A percentile compares a stretch with the other conserved stretches of the same genome.
Conservation (phyloP, 768 basidiomycete genomes). For the Pulveroboletus frians region DNA sequence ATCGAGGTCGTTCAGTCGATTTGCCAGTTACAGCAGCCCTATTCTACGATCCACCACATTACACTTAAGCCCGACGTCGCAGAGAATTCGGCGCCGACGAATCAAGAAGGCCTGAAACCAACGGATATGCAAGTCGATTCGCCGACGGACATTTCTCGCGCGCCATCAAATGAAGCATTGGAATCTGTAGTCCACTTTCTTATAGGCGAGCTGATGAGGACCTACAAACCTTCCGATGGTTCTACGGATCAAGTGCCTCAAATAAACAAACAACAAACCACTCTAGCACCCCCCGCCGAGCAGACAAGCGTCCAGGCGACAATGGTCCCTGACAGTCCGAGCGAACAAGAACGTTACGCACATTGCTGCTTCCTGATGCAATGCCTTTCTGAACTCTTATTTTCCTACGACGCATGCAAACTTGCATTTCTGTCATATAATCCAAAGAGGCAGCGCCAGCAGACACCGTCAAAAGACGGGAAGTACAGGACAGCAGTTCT, state of each 20-base stretch:
- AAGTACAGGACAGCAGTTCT: conserved; percentile 65
- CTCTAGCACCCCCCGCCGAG: conserved; percentile 5
- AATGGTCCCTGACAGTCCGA: conserved; percentile 9
- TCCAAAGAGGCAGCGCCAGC: conserved; percentile 50
- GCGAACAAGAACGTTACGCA: conserved; percentile 33
- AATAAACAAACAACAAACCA: conserved; percentile 11
- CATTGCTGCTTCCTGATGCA: conserved; percentile 87
- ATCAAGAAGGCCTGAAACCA: conserved; percentile 18
- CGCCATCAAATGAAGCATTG: conserved; percentile 39
- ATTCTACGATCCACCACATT: conserved; percentile 50
- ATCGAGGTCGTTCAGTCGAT: conserved; percentile 64
- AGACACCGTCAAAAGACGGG: conserved; percentile 62
- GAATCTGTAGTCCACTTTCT: conserved; percentile 68
- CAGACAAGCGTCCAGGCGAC: conserved; percentile 17
- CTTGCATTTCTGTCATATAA: conserved; percentile 77
- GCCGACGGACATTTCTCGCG: conserved; percentile 19
- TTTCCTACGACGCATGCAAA: conserved; percentile 93
- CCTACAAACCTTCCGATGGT: conserved; percentile 45
- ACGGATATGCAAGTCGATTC: conserved; percentile 60
- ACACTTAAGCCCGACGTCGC: conserved; percentile 44
- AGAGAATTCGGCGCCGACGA: conserved; percentile 8
- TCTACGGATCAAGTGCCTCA: conserved; percentile 16
- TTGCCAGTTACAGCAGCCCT: conserved; percentile 70
- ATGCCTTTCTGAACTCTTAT: conserved; percentile 83
- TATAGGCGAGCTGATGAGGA: conserved; percentile 61